phyloP scores from a whole-genome alignment of 768 basidiomycete genomes.

The Paxillus ammoniavirescens region DNA sequence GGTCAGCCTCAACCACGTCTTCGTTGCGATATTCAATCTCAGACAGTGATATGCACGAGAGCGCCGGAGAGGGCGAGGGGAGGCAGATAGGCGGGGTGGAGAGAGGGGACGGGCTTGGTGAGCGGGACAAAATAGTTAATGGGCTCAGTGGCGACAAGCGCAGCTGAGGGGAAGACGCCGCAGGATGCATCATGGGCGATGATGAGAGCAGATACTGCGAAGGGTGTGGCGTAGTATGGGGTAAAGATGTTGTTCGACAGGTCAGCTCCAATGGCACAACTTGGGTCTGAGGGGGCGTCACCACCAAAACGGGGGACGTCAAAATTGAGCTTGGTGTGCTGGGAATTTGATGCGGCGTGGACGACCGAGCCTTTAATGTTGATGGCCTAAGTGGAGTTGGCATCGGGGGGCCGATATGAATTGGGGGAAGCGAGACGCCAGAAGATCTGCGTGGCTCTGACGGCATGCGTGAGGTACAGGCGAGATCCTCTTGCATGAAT shows the following conservation, averaged over 20 bases:
- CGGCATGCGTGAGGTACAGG: constrained; percentile 4
- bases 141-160: not conserved
- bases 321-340: not conserved
- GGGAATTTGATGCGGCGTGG: not conserved
- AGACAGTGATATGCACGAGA: not conserved
- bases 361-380: not conserved
- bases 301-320: not conserved
- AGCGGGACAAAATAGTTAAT: not conserved
- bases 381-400: not conserved
- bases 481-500: constrained; percentile 22
- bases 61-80: not conserved
- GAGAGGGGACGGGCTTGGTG: not conserved
- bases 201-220: not conserved
- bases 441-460: not conserved
- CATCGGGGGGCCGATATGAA: not conserved
- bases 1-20: not conserved
- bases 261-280: not conserved
- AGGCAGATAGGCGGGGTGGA: not conserved
- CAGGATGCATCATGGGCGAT: not conserved
- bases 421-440: not conserved
- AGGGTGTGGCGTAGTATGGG: not conserved
- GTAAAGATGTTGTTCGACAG: not conserved
- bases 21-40: not conserved
- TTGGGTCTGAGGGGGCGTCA: not conserved
- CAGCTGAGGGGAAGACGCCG: not conserved